A percentile compares a stretch with the other conserved stretches of the same genome.
phyloP scores from a whole-genome alignment of 2,329 filamentous ascomycete species.

The Phialocephala subalpina region DNA sequence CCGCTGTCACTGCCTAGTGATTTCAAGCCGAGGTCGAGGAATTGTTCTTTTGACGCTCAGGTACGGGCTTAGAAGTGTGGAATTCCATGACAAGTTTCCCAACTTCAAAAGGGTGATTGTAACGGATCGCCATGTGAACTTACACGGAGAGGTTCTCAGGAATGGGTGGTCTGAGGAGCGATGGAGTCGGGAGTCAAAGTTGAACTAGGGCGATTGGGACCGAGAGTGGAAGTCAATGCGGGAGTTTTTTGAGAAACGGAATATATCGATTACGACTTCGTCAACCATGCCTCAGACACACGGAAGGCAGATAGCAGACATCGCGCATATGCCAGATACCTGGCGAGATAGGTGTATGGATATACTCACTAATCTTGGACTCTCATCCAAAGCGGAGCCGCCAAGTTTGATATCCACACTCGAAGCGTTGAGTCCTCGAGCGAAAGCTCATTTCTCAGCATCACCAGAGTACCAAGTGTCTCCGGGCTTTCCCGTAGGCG shows the following conservation, averaged over 20 bases:
- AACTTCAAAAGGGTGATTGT: background rate
- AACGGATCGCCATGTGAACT: background rate
- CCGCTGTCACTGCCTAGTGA: too few species aligned
- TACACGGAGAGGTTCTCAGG: background rate
- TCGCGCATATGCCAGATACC: too few species aligned
- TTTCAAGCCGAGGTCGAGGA: too few species aligned
- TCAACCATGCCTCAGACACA: background rate
- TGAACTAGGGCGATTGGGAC: background rate
- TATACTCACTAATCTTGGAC: too few species aligned
- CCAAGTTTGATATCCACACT: constrained; percentile 2
- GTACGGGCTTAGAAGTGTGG: background rate
- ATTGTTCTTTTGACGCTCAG: too few species aligned
- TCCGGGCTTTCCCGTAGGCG: too few species aligned
- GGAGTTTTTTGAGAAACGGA: background rate
- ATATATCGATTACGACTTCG: background rate
- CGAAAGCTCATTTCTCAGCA: too few species aligned
- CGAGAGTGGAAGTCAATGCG: background rate
- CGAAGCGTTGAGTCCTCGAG: too few species aligned
- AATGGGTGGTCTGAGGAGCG: background rate
- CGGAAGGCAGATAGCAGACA: background rate
- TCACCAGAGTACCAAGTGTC: too few species aligned
- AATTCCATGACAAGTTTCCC: constrained; percentile 2
- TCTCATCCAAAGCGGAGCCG: background rate
- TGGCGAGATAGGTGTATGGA: background rate
- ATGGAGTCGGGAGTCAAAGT: background rate